Conservation (phyloP, 768 basidiomycete genomes). For the Phylloporus sp. region DNA sequence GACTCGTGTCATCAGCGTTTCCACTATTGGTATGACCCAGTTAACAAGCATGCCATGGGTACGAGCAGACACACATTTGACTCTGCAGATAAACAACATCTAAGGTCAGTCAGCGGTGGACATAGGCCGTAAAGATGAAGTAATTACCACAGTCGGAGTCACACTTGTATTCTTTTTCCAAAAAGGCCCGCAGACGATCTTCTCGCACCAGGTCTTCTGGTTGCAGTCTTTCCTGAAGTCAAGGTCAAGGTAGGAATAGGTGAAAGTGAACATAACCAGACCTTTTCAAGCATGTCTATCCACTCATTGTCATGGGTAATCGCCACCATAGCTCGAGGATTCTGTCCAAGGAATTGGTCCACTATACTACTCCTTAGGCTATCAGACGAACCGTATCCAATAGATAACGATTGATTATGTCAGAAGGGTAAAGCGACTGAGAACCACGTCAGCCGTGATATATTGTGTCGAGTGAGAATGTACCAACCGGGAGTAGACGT, state of each 20-base stretch:
- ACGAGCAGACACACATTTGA: not conserved
- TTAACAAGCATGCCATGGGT: not conserved
- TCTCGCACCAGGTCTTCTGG: not conserved
- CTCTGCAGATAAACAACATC: slow-evolving; percentile 3
- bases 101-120: not conserved
- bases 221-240: not conserved
- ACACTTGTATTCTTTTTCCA: not conserved
- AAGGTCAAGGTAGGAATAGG: not conserved
- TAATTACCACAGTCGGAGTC: not conserved
- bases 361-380: not conserved
- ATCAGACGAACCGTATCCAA: slow-evolving; percentile 5
- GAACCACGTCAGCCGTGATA: not conserved
- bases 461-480: not conserved
- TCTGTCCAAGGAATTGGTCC: not conserved
- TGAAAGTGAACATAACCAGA: not conserved
- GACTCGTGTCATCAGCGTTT: not conserved
- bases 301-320: slow-evolving; percentile 10
- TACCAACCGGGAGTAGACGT: not conserved
- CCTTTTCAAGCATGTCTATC: slow-evolving; percentile 5
- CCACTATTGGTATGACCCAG: not conserved
- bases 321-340: not conserved
- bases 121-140: not conserved
- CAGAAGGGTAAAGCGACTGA: slow-evolving; percentile 7
- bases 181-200: not conserved
- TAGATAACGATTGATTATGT: slow-evolving; percentile 5